Evolutionary conservation across 352 stramenopile genomes (phyloP).

Genomic region (Phytophthora sansomeana): DNA sequence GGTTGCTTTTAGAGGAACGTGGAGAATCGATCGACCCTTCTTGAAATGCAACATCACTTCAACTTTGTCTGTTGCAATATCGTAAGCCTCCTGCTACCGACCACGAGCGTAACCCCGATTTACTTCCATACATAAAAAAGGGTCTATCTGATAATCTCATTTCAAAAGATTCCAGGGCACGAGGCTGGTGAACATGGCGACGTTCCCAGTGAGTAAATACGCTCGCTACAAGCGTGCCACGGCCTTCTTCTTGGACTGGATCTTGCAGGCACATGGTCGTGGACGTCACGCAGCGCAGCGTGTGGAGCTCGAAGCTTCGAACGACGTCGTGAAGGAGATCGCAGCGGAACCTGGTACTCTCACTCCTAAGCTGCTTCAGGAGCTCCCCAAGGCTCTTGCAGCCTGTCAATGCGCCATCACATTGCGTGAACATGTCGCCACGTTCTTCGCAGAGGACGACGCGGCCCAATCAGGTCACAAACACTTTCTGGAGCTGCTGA

Average conservation of each 20-base stretch:
- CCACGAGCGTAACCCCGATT: too few relatives aligned
- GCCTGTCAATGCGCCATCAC: conserved; percentile 22
- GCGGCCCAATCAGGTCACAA: too few relatives aligned
- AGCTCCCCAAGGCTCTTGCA: conserved; percentile 20
- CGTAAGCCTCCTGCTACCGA: too few relatives aligned
- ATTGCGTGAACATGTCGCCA: conserved; percentile 14
- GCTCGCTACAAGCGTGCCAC: conserved; percentile 9
- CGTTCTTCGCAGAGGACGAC: conserved; percentile 12
- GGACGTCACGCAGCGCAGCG: background rate
- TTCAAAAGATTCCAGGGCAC: too few relatives aligned
- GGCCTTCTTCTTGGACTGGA: conserved; percentile 3
- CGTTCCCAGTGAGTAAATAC: conserved; percentile 2
- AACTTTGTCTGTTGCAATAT: too few relatives aligned
- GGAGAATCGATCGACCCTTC: too few relatives aligned
- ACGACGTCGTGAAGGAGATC: conserved; percentile 2
- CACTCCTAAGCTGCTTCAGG: conserved; percentile 4
- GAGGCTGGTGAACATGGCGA: too few relatives aligned
- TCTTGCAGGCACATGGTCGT: background rate
- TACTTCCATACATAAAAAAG: too few relatives aligned
- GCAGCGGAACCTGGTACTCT: conserved; percentile 1
- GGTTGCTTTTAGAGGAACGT: too few relatives aligned
- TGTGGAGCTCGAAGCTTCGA: background rate
- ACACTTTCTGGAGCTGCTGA: too few relatives aligned
- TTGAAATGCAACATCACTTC: too few relatives aligned
- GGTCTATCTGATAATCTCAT: too few relatives aligned